Evolutionary conservation across 805 yeast species (phyloP).

Genomic region (Priceomyces castillae): DNA sequence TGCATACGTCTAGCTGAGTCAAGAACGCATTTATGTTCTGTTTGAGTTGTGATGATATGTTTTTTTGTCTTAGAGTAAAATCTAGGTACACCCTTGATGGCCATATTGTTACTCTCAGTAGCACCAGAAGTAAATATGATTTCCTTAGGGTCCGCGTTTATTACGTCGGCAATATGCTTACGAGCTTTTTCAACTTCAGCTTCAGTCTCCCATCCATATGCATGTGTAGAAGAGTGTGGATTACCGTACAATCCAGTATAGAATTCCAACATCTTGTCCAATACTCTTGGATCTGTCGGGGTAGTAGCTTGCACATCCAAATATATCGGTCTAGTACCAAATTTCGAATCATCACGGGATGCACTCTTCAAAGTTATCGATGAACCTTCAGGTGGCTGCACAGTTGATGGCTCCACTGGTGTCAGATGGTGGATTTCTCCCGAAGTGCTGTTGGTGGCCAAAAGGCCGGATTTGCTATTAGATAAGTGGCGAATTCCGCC

Average conservation of each 20-base stretch:
- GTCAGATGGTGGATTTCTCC: conserved; percentile 20
- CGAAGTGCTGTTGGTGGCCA: conserved; percentile 7
- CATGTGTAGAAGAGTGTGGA: conserved; percentile 95
- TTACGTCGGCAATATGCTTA: conserved; percentile 73
- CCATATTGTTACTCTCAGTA: conserved; percentile 95
- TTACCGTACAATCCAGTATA: conserved; percentile 94
- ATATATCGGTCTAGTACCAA: conserved; percentile 87
- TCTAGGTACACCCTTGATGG: conserved; percentile 91
- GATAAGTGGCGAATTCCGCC: conserved; percentile 9
- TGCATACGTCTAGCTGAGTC: conserved; percentile 94
- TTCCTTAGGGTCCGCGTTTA: conserved; percentile 94
- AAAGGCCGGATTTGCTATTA: conserved; percentile 2
- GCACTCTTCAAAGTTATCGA: conserved; percentile 43
- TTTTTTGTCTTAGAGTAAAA: conserved; percentile 86
- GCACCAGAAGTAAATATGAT: conserved; percentile 97
- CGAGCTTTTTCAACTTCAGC: conserved; percentile 87
- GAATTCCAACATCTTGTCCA: conserved; percentile 81
- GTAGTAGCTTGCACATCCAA: conserved; percentile 98
- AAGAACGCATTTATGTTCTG: conserved; percentile 98
- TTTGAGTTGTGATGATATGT: conserved; percentile 93
- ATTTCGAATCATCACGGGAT: conserved; percentile 41
- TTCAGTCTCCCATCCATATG: conserved; percentile 99
- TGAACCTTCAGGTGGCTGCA: conserved; percentile 47
- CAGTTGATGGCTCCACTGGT: conserved; percentile 15
- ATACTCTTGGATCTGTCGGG: conserved; percentile 94